Evolutionary conservation across 2,329 filamentous ascomycete species (phyloP).

Genomic region (Teratosphaeria pseudoeucalypti): DNA sequence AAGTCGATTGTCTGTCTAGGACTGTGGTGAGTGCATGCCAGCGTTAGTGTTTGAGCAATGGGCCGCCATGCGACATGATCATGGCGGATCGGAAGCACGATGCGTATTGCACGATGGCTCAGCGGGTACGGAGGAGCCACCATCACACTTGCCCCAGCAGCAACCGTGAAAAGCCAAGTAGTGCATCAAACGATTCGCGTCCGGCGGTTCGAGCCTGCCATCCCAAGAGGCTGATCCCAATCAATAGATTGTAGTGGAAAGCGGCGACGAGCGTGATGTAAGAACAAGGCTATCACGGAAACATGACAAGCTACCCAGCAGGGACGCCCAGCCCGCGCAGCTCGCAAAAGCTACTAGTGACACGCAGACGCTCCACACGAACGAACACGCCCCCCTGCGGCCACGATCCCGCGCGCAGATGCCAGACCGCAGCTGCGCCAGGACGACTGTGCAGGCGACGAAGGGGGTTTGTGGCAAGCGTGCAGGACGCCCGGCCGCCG

Average conservation of each 20-base stretch:
- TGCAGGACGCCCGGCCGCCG: background rate
- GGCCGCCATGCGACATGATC: background rate
- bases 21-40: background rate
- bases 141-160: background rate
- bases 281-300: slow-evolving; percentile 1
- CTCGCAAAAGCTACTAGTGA: background rate
- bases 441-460: background rate
- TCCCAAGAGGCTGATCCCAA: slow-evolving; percentile 1
- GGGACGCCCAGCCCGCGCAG: background rate
- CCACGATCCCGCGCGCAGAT: background rate
- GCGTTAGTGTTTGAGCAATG: background rate
- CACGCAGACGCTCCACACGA: background rate
- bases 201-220: background rate
- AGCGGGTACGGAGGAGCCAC: background rate
- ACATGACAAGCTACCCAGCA: slow-evolving; percentile 1
- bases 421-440: background rate
- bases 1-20: slow-evolving; percentile 7
- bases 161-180: background rate
- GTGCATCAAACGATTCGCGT: slow-evolving; percentile 1
- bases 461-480: background rate
- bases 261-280: background rate
- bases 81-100: background rate
- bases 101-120: background rate
- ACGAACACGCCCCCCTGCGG: background rate
- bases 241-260: slow-evolving; percentile 1